Base-by-base conservation (phyloP, 139 green algal genomes). In the Mesotaenium endlicherianum region DNA sequence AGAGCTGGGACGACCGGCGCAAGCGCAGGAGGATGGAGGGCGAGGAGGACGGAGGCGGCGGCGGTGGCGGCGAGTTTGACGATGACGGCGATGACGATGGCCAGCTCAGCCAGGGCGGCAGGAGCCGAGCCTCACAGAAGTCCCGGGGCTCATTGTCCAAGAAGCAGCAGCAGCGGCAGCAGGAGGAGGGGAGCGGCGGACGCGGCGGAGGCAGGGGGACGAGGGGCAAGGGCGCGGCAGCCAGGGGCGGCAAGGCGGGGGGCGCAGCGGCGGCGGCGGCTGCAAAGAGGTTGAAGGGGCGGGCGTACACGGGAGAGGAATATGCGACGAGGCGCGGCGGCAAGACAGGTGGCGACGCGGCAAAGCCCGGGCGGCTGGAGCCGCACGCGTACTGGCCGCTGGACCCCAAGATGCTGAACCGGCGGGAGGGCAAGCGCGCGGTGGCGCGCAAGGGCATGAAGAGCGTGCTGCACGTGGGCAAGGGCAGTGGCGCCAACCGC, bases 341-440 rank as follows among this genome's bases (percentile, higher is more conserved):
- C 42, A 84, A 55, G 14, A 86, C 60, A 45, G 70, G 70, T 2
- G 86, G 88, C 76, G 92, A 92, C 78, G 88, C 94, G 41, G 76
- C 69, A 74, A 78, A 70, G 42, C 36, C 44, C 4, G 59, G 53
- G 47, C 88, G 83, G 82, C 57, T 92, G 40, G 95, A 99, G 91
- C 96, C 96, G 11, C 98, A 97, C 83, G 95, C 96, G 0, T 99
- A 99, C 89, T 99, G 96, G 96, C 93, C 91, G 26, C 90, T 99
- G 69, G 96, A 99, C 83, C 88, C 93, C 11, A 96, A 96, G 72
- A 92, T 98, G 92, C 91, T 99, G 39, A 99, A 99, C 89, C 85
- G 92, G 45, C 90, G 96, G 43, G 44, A 86, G 2, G 84, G 59
- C 38, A 93, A 93, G 81, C 67, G 81, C n/a, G 75, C 42, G 86